Evolutionary conservation across 176 grass and related monocot genomes (phyloP).

Genomic region (Triticum turgidum): DNA sequence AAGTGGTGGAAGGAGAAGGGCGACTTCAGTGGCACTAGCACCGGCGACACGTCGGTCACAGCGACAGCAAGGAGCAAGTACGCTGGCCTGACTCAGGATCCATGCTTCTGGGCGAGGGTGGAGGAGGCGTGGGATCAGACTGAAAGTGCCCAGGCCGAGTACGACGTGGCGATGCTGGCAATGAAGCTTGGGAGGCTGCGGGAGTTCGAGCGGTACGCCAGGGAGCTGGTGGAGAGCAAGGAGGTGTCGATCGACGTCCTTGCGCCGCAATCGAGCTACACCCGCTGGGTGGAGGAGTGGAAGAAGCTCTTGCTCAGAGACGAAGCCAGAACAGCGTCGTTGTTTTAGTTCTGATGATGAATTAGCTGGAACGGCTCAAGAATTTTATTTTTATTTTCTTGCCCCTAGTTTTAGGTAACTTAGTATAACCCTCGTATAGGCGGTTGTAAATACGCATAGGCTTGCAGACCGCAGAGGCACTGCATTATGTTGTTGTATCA

Average conservation of each 20-base stretch:
- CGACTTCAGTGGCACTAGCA: not conserved
- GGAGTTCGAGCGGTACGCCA: slow-evolving; percentile 66
- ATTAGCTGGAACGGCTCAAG: not conserved
- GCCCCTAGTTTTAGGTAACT: slow-evolving; percentile 9
- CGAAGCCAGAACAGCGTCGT: slow-evolving; percentile 29
- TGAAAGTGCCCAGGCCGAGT: slow-evolving; percentile 36
- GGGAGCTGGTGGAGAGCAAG: slow-evolving; percentile 60
- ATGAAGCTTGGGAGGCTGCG: slow-evolving; percentile 38
- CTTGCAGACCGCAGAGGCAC: slow-evolving; percentile 23
- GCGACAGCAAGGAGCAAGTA: slow-evolving; percentile 59
- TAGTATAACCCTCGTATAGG: slow-evolving; percentile 18
- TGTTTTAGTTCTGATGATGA: slow-evolving; percentile 28
- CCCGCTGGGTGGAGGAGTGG: slow-evolving; percentile 71
- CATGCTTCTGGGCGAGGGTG: slow-evolving; percentile 93
- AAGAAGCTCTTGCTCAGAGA: slow-evolving; percentile 57
- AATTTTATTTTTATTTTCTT: not conserved
- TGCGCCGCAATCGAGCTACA: slow-evolving; percentile 86
- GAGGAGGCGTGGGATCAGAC: slow-evolving; percentile 66
- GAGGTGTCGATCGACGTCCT: slow-evolving; percentile 86
- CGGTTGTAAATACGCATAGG: slow-evolving; percentile 39
- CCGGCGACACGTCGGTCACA: not conserved
- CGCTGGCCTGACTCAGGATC: slow-evolving; percentile 91
- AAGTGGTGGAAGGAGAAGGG: slow-evolving; percentile 75
- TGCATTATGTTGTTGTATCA: slow-evolving; percentile 22
- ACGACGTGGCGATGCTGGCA: slow-evolving; percentile 12